A percentile compares a stretch with the other conserved stretches of the same genome.
These are phyloP conservation scores for Penicillium longicatenatum DNA, from an alignment of 495 filamentous ascomycete genomes.

Conservation along the genomic window DNA sequence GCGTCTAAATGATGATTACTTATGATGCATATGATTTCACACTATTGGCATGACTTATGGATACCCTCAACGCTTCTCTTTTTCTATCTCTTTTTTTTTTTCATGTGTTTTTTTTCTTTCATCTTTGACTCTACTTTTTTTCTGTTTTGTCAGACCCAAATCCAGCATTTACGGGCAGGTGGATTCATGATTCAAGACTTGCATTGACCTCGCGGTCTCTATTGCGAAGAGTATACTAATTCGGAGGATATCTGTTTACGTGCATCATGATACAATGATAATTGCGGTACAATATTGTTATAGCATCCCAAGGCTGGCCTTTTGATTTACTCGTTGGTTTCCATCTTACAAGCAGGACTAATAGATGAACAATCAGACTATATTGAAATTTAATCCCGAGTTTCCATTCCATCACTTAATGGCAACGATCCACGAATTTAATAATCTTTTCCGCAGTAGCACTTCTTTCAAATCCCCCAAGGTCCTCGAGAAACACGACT, in stretches of 20 bases:
- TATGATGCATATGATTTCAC: constrained; percentile 10
- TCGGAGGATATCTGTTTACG: constrained; percentile 4
- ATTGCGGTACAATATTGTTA: constrained; percentile 1
- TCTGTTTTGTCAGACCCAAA: not conserved
- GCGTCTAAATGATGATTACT: constrained; percentile 38
- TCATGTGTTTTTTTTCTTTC: not conserved
- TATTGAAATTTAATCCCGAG: not conserved
- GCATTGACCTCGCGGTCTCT: constrained; percentile 28
- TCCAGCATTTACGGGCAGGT: constrained; percentile 11
- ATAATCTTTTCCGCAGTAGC: too few species aligned
- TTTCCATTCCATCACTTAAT: too few species aligned
- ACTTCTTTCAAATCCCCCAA: too few species aligned
- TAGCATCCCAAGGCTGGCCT: constrained; percentile 10
- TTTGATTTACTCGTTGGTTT: not conserved
- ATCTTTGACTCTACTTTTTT: not conserved
- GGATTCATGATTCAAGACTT: constrained; percentile 18
- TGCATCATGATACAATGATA: constrained; percentile 12
- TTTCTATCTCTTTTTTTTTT: not conserved
- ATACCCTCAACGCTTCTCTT: constrained; percentile 18
- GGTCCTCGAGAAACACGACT: too few species aligned
- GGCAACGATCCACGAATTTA: too few species aligned
- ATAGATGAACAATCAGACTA: not conserved
- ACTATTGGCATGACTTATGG: constrained; percentile 3
- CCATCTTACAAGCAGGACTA: constrained; percentile 12
- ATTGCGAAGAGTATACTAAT: constrained; percentile 9